Evolutionary conservation across 768 basidiomycete species (phyloP), one percentile per base, ranked within the genome.

Genomic region (Xanthoconium purpureum): DNA sequence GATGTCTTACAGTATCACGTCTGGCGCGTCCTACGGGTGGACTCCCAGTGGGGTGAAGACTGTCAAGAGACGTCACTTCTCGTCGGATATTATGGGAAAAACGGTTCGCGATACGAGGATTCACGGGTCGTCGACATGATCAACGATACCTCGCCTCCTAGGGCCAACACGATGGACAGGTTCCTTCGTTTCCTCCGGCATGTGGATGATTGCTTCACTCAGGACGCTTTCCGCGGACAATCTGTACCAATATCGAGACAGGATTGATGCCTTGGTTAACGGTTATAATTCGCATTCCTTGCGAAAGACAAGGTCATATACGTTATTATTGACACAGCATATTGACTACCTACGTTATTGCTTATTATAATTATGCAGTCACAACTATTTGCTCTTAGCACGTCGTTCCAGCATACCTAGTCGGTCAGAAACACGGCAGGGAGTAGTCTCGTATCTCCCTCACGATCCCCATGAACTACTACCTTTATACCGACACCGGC

Each of bases 401-500:
- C 20, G 20, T 24, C 28, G 42, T 28, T 24, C 18, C 5, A 5
- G 13, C 43, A 18, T n/a, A n/a, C 17, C 29, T 40, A 39, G 40
- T 37, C 44, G 6, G 32, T 32, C 29, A 37, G 18, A 29, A 69
- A 62, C 33, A 61, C 54, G 30, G 62, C 64, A 38, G 58, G 62
- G 17, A 64, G 55, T 24, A 67, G 48, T 52, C 68, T 63, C 33
- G 64, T 55, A 47, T 87, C 83, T 8, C 68, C 64, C 32, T 70
- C 71, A 30, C 71, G 71, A 59, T 81, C 75, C 6, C 85, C 84
- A 6, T 71, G 61, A 37, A 92, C 64, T 6, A 84, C 77, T 5
- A 91, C 78, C 58, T 78, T 84, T 24, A 85, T 77, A 14, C 91
- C 91, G 3, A 85, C 84, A 6, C 89, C 89, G 5, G 84, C 87